These are phyloP conservation scores for Cordyceps sp. DNA, from an alignment of 2,329 filamentous ascomycete genomes.

Conservation along the genomic window DNA sequence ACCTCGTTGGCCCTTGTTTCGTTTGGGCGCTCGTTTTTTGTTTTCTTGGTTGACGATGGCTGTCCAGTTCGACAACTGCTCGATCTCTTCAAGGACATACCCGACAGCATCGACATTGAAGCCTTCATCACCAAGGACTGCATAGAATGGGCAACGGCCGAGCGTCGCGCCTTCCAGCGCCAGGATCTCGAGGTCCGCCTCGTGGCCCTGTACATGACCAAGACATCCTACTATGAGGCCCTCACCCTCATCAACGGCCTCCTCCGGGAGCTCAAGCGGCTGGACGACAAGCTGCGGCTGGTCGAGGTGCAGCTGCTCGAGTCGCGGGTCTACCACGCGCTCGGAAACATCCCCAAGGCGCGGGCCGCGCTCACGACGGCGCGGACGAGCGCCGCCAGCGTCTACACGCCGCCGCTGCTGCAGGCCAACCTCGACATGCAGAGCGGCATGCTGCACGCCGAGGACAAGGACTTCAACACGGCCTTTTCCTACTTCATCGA, in stretches of 20 bases:
- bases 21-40: no score
- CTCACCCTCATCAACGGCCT: conserved; percentile 93
- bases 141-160: conserved; percentile 96
- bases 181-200: conserved; percentile 96
- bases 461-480: conserved; percentile 98
- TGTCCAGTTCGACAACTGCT: conserved; percentile 77
- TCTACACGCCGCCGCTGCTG: conserved; percentile 88
- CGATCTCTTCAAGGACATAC: conserved; percentile 86
- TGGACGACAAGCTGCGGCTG: conserved; percentile 95
- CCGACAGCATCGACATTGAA: conserved; percentile 87
- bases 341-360: conserved; percentile 92
- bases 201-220: conserved; percentile 87
- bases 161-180: conserved; percentile 88
- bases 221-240: conserved; percentile 94
- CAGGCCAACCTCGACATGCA: conserved; percentile 98
- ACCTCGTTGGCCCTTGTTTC: no score
- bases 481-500: conserved; percentile 99
- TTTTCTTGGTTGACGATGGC: background rate
- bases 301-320: conserved; percentile 97
- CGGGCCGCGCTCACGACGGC: conserved; percentile 88
- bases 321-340: conserved; percentile 89
- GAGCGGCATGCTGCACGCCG: conserved; percentile 94
- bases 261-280: conserved; percentile 87
- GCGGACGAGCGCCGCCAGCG: conserved; percentile 85
- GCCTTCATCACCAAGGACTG: conserved; percentile 93